Base-by-base conservation (phyloP, 2,329 filamentous ascomycete species). In the Dichotomopilus funicola region DNA sequence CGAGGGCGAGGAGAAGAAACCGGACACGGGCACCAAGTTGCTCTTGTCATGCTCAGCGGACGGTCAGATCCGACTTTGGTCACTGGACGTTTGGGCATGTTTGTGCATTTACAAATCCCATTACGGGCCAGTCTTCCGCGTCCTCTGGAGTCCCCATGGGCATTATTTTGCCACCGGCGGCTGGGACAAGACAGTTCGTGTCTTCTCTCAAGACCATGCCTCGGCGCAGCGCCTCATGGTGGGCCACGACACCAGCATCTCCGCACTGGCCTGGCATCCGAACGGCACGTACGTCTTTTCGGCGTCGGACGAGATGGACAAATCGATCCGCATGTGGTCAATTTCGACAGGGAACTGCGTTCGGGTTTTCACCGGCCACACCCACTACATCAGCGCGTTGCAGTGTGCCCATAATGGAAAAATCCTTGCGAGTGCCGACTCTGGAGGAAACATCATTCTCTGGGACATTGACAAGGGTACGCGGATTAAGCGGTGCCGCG, bases 291-390 rank as follows among this genome's bases (percentile, higher is more conserved):
- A 97, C 65, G 77, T 96, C 45, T 96, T 99, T 71, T 96, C 94
- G 0, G 91, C 88, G 3, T 95, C 90, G 10, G 88, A 88, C 62
- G 91, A 85, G 66, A 81, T 78, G 6, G 83, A 99, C 71, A 92
- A 92, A 70, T 94, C 91, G 0, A 89, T 97, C 37, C 86, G 94
- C 35, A 97, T 99, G 92, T 99, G 94, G 94, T 86, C 91, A 8
- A 82, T 96, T n/a, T 81, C 84, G 9, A 92, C 87, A 7, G 94
- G 94, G 34, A 85, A 86, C 59, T 90, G 91, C 38, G 89, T 96
- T 5, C 87, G 94, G 33, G 83, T 97, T 65, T 96, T 97, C 68
- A 91, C 89, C 0, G 94, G 94, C 1, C 94, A 99, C 67, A 87
- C 84, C 0, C 90, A 94, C 49, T 89, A 90, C 66, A 85, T 97